Evolutionary conservation across 176 grass and related monocot species (phyloP).

Genomic region (Musa troglodytarum): DNA sequence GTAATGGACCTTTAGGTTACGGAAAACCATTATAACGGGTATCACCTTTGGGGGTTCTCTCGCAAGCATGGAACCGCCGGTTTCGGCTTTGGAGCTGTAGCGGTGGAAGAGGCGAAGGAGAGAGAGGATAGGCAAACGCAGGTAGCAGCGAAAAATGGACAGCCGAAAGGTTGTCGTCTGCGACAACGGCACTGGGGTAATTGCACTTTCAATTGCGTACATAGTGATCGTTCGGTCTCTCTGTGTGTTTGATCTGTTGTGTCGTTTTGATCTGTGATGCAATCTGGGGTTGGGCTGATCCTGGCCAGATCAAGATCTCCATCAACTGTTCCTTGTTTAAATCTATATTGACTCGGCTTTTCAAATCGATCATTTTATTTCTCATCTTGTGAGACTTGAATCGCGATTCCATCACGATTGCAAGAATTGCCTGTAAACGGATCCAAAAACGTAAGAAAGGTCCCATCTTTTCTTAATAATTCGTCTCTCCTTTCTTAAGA

Average conservation of each 20-base stretch:
- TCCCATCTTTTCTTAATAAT: too few relatives aligned
- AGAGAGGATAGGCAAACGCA: background rate
- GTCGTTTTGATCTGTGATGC: background rate
- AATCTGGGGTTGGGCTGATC: background rate
- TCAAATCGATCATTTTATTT: background rate
- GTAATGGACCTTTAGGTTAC: too few relatives aligned
- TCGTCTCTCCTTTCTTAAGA: too few relatives aligned
- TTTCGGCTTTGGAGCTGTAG: background rate
- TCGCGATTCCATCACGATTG: background rate
- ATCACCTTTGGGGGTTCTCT: background rate
- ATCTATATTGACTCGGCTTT: background rate
- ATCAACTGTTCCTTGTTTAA: background rate
- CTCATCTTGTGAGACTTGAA: background rate
- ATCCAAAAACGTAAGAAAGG: too few relatives aligned
- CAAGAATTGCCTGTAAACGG: too few relatives aligned
- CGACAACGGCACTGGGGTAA: constrained; percentile 87
- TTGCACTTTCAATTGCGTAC: background rate
- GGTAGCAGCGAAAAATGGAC: constrained; percentile 32
- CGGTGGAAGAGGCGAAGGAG: background rate
- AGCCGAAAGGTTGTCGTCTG: constrained; percentile 70
- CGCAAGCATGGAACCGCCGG: background rate
- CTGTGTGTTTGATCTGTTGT: constrained; percentile 8
- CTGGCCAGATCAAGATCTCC: background rate
- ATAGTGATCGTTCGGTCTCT: background rate
- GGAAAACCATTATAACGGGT: background rate